Percentiles rank a stretch among this genome's conserved stretches.
Evolutionary conservation across 352 stramenopile genomes (phyloP).

Genomic region (Globisporangium radiosum): DNA sequence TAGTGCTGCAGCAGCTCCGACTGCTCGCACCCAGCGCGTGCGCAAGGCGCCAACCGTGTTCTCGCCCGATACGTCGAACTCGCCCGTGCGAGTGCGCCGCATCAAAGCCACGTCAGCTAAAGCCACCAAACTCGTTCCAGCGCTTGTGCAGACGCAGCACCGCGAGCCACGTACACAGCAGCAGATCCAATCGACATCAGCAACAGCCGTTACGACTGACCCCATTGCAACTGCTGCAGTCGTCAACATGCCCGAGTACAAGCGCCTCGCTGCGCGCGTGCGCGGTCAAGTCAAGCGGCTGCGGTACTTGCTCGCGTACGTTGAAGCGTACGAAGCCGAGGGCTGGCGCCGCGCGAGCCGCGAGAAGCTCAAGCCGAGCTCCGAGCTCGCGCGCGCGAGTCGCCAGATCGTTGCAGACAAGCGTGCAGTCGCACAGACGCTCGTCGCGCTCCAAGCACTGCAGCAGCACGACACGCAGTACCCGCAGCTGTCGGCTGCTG

Average conservation of each 20-base stretch:
- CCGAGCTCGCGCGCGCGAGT: constrained; percentile 48
- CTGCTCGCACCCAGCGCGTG: constrained; percentile 1
- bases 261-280: constrained; percentile 10
- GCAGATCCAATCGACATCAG: background rate
- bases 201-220: background rate
- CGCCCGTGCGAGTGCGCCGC: background rate
- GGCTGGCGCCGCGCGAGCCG: constrained; percentile 70
- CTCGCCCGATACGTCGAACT: constrained; percentile 11
- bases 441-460: constrained; percentile 35
- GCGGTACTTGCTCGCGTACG: constrained; percentile 59
- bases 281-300: constrained; percentile 27
- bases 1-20: background rate
- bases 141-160: background rate
- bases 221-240: background rate
- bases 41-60: constrained; percentile 16
- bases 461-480: constrained; percentile 46
- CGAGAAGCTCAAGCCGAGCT: constrained; percentile 79
- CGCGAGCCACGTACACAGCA: background rate
- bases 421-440: constrained; percentile 33
- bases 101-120: background rate
- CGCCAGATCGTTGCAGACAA: constrained; percentile 54
- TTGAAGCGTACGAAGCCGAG: constrained; percentile 80
- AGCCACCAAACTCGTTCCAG: too few species aligned
- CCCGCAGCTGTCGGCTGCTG: constrained; percentile 24
- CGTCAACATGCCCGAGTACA: constrained; percentile 5